Percentiles rank a stretch among this genome's conserved stretches.
phyloP scores from a whole-genome alignment of 768 basidiomycete genomes.

The Naganishia kalamii region DNA sequence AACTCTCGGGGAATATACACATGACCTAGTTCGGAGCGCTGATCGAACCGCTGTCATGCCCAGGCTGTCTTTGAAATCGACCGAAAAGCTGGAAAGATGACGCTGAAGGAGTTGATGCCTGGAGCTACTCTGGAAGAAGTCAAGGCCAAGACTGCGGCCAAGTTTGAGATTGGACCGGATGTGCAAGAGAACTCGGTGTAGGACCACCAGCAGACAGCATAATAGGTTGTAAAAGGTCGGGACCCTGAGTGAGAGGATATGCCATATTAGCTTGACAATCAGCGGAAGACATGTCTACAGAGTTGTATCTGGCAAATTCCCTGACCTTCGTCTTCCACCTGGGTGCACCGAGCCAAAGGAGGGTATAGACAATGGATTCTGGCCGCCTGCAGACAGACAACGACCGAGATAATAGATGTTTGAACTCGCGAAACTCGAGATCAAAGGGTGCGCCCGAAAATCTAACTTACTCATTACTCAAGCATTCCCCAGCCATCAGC shows the following conservation, averaged over 20 bases:
- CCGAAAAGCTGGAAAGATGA: conserved; percentile 61
- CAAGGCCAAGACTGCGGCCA: conserved; percentile 76
- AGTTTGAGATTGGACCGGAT: conserved; percentile 52
- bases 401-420: too few species aligned
- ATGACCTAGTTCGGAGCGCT: not conserved
- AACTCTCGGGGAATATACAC: not conserved
- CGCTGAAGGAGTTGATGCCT: conserved; percentile 69
- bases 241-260: not conserved
- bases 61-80: conserved; percentile 70
- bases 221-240: not conserved
- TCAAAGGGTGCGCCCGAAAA: too few species aligned
- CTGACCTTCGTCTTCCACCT: too few species aligned
- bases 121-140: conserved; percentile 79
- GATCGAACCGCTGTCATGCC: not conserved
- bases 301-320: too few species aligned
- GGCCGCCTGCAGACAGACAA: too few species aligned
- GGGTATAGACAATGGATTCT: not conserved
- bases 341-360: too few species aligned
- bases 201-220: not conserved
- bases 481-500: too few species aligned
- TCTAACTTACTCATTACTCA: too few species aligned
- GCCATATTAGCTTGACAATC: too few species aligned
- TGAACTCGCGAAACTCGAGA: too few species aligned
- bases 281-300: too few species aligned
- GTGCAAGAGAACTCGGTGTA: conserved; percentile 18